Percentiles rank a stretch among this genome's conserved stretches.
Evolutionary conservation across 2,329 filamentous ascomycete genomes (phyloP).

Genomic region (Alternaria brassicicola): DNA sequence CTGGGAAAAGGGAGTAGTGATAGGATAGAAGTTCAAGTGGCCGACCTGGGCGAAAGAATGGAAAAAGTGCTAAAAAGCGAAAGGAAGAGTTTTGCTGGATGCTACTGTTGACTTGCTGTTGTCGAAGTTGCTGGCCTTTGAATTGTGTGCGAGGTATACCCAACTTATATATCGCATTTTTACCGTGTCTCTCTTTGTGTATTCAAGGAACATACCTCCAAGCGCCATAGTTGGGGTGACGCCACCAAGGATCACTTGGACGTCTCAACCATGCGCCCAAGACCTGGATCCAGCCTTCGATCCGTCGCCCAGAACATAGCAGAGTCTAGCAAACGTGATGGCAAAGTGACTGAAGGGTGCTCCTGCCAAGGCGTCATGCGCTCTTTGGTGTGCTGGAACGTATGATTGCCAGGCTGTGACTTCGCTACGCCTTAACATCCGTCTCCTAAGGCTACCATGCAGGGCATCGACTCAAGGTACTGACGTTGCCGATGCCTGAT

Average conservation of each 20-base stretch:
- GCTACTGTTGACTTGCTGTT: conserved; percentile 22
- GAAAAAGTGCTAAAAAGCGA: conserved; percentile 27
- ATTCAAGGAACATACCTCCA: conserved; percentile 4
- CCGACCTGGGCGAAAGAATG: conserved; percentile 43
- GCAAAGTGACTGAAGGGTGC: conserved; percentile 32
- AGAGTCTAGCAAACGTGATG: conserved; percentile 4
- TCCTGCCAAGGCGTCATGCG: conserved; percentile 40
- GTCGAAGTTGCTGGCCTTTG: conserved; percentile 37
- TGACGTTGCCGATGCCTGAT: conserved; percentile 25
- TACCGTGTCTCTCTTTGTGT: not conserved
- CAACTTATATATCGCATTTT: conserved; percentile 37
- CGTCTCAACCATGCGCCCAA: conserved; percentile 37
- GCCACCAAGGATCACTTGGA: conserved; percentile 22
- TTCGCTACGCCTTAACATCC: conserved; percentile 34
- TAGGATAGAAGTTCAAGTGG: conserved; percentile 6
- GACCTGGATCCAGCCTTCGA: conserved; percentile 16
- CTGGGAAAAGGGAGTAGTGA: conserved; percentile 25
- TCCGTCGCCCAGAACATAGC: conserved; percentile 13
- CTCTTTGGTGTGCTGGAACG: conserved; percentile 37
- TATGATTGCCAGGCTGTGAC: conserved; percentile 45
- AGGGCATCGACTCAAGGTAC: conserved; percentile 18
- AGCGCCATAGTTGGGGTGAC: conserved; percentile 25
- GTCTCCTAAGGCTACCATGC: conserved; percentile 25
- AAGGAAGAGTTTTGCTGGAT: conserved; percentile 26
- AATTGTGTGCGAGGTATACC: conserved; percentile 10